These are phyloP conservation scores for Septoria linicola DNA, from an alignment of 2,329 filamentous ascomycete species.

Conservation along the genomic window DNA sequence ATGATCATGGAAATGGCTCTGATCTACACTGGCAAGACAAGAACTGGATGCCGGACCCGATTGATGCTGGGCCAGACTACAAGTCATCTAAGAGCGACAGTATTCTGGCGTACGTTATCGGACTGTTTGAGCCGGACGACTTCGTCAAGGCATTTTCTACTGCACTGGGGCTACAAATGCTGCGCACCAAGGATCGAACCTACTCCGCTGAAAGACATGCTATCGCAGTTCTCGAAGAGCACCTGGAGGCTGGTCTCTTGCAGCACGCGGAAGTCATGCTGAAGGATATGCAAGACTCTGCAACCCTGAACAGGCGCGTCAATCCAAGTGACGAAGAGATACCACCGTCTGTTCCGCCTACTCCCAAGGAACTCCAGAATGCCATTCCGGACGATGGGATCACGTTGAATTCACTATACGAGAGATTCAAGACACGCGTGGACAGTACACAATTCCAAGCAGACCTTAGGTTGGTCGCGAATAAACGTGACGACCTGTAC, in stretches of 20 bases:
- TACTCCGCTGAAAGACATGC: conserved; percentile 82
- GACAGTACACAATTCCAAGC: conserved; percentile 30
- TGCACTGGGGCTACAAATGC: conserved; percentile 79
- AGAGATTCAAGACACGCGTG: conserved; percentile 32
- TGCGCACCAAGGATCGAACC: conserved; percentile 59
- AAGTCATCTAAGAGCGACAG: conserved; percentile 85
- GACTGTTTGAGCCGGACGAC: conserved; percentile 83
- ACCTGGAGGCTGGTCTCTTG: conserved; percentile 80
- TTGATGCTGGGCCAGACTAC: conserved; percentile 88
- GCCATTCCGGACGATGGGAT: conserved; percentile 41
- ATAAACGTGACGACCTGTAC: conserved; percentile 31
- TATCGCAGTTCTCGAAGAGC: conserved; percentile 79
- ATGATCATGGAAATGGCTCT: conserved; percentile 35
- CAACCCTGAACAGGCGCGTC: conserved; percentile 54
- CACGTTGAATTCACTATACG: conserved; percentile 35
- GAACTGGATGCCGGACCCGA: conserved; percentile 87
- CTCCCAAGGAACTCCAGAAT: conserved; percentile 35
- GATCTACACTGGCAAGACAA: conserved; percentile 75
- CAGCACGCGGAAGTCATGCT: conserved; percentile 98
- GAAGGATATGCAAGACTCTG: conserved; percentile 82
- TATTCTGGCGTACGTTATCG: conserved; percentile 86
- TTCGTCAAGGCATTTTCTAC: conserved; percentile 94
- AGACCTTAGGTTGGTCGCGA: conserved; percentile 31
- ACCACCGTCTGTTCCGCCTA: conserved; percentile 25
- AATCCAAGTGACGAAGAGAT: conserved; percentile 29